A percentile compares a stretch with the other conserved stretches of the same genome.
Evolutionary conservation across 2,329 filamentous ascomycete genomes (phyloP).

Genomic region (Alternaria ventricosa): DNA sequence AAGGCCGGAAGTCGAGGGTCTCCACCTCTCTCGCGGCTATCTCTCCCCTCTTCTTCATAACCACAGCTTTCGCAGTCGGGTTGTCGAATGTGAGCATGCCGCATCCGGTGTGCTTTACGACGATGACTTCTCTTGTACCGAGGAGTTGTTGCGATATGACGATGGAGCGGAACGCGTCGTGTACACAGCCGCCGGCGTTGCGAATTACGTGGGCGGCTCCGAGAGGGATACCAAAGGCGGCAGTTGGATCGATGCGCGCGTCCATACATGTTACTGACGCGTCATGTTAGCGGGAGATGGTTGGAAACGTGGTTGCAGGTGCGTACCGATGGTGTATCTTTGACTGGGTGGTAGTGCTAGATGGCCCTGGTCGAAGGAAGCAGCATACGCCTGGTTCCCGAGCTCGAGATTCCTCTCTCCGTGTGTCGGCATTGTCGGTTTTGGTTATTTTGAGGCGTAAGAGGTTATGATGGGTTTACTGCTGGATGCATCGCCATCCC

Average conservation of each 20-base stretch:
- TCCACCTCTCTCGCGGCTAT: constrained; percentile 56
- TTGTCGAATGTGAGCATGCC: constrained; percentile 76
- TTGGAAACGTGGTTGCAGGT: neutral
- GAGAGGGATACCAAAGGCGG: constrained; percentile 72
- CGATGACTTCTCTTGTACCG: constrained; percentile 74
- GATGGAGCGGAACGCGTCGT: constrained; percentile 75
- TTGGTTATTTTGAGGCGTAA: neutral
- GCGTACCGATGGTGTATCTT: constrained; percentile 68
- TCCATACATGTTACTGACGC: constrained; percentile 79
- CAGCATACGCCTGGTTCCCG: constrained; percentile 64
- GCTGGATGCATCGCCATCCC: neutral
- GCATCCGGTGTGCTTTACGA: constrained; percentile 77
- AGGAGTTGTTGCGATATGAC: constrained; percentile 81
- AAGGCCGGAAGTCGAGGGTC: constrained; percentile 69
- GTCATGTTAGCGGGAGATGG: neutral
- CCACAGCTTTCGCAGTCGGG: constrained; percentile 60
- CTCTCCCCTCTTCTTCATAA: constrained; percentile 65
- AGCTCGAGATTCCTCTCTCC: constrained; percentile 63
- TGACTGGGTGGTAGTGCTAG: constrained; percentile 73
- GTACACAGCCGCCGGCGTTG: constrained; percentile 67
- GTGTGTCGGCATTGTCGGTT: constrained; percentile 49
- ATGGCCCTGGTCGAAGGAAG: constrained; percentile 68
- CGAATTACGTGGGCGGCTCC: constrained; percentile 82
- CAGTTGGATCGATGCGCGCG: constrained; percentile 71
- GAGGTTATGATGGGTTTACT: neutral